Conservation (phyloP, 139 green algal genomes). For the Desmodesmus armatus region DNA sequence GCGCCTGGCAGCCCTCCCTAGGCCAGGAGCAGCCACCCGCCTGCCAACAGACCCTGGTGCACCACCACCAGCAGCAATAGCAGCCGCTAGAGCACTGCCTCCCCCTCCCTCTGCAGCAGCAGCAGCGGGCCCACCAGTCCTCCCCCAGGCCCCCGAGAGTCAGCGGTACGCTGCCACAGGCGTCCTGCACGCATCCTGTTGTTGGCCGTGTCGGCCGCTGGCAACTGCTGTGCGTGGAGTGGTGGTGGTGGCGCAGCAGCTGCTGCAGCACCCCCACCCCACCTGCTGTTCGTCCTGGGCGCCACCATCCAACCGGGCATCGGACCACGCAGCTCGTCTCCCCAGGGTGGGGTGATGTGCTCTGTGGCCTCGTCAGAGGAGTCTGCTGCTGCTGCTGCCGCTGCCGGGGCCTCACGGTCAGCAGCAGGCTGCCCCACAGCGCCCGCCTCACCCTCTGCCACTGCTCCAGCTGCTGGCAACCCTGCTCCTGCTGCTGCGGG, state of each 20-base stretch:
- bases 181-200: background rate
- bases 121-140: background rate
- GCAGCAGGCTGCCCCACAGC: too few species aligned
- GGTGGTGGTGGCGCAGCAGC: too few species aligned
- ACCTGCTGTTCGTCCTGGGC: background rate
- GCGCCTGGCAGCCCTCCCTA: background rate
- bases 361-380: too few species aligned
- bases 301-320: background rate
- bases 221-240: background rate
- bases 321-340: too few species aligned
- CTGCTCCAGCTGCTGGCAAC: too few species aligned
- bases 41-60: background rate
- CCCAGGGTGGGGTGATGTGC: too few species aligned
- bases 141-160: background rate
- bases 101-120: background rate
- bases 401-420: too few species aligned
- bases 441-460: too few species aligned
- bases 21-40: background rate
- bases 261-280: background rate
- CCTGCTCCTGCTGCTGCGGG: too few species aligned
- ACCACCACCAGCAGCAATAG: background rate
- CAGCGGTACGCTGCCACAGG: too few species aligned
- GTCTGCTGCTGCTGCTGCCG: too few species aligned
- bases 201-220: background rate
- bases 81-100: background rate